Conservation (phyloP, 208 protist genomes). For the Endotrypanum monterogeii region DNA sequence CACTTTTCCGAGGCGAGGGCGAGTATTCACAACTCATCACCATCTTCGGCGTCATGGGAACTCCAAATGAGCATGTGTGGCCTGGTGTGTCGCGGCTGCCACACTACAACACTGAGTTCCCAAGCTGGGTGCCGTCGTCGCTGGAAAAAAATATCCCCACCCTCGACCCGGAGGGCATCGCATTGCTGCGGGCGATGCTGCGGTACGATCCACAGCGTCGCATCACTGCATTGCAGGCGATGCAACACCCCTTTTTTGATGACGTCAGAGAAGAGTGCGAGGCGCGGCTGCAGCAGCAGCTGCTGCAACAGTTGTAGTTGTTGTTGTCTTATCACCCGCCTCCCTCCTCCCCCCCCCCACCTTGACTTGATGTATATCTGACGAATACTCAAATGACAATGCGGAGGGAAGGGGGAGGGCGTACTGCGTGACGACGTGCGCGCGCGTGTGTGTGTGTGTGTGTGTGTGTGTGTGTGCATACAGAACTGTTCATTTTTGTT, state of each 20-base stretch:
- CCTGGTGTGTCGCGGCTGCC: constrained; percentile 68
- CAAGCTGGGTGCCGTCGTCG: constrained; percentile 44
- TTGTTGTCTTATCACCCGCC: background rate
- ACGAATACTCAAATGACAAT: background rate
- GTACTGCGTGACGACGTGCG: no score
- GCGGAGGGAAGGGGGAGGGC: background rate
- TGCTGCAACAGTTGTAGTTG: constrained; percentile 11
- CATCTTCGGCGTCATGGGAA: constrained; percentile 94
- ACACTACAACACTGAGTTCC: constrained; percentile 76
- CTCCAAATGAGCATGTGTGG: constrained; percentile 87
- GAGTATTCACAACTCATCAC: constrained; percentile 91
- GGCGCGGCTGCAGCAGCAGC: constrained; percentile 31
- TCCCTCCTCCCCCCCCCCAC: background rate
- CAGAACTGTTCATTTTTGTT: background rate
- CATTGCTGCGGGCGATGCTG: constrained; percentile 69
- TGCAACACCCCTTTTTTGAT: constrained; percentile 86
- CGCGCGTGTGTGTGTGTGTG: no score
- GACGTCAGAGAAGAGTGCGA: constrained; percentile 64
- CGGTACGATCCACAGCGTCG: constrained; percentile 64
- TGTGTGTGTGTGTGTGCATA: background rate
- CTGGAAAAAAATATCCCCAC: constrained; percentile 52
- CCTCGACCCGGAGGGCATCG: constrained; percentile 61
- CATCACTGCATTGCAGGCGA: constrained; percentile 68
- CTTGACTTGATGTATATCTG: background rate
- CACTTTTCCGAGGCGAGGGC: constrained; percentile 85